Percentiles rank a stretch among this genome's conserved stretches.
Evolutionary conservation across 345 rosid genomes (phyloP).

Genomic region (Euphorbia tirucalli): DNA sequence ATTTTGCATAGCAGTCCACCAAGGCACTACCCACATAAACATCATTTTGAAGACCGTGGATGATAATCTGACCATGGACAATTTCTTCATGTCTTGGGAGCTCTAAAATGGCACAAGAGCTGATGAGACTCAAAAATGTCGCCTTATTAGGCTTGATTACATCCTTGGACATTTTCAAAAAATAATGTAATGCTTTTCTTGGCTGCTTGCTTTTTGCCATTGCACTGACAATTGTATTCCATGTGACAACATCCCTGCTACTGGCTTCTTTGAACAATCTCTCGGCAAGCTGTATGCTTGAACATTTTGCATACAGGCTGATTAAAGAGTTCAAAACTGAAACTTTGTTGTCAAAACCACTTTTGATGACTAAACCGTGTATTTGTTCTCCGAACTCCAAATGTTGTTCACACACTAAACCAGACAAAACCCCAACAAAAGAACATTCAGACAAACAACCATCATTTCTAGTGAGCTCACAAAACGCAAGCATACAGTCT

Average conservation of each 20-base stretch:
- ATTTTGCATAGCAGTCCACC: conserved; percentile 68
- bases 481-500: conserved; percentile 47
- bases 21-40: conserved; percentile 61
- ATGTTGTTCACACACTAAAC: conserved; percentile 42
- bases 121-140: conserved; percentile 51
- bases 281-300: conserved; percentile 34
- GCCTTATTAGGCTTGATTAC: conserved; percentile 46
- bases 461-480: conserved; percentile 42
- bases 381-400: conserved; percentile 51
- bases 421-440: conserved; percentile 57
- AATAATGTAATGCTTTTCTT: conserved; percentile 44
- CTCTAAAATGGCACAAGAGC: conserved; percentile 41
- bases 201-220: conserved; percentile 45
- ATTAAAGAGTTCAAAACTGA: conserved; percentile 56
- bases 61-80: conserved; percentile 56
- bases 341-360: conserved; percentile 37
- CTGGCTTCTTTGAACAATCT: conserved; percentile 42
- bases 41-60: conserved; percentile 44
- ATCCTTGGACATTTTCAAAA: conserved; percentile 39
- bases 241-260: conserved; percentile 55
- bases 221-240: conserved; percentile 69
- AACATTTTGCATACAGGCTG: conserved; percentile 61
- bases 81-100: conserved; percentile 41
- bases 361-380: conserved; percentile 59
- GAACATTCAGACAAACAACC: conserved; percentile 50